Conservation (phyloP, 495 filamentous ascomycete species). For the Aspergillus kassunensis region DNA sequence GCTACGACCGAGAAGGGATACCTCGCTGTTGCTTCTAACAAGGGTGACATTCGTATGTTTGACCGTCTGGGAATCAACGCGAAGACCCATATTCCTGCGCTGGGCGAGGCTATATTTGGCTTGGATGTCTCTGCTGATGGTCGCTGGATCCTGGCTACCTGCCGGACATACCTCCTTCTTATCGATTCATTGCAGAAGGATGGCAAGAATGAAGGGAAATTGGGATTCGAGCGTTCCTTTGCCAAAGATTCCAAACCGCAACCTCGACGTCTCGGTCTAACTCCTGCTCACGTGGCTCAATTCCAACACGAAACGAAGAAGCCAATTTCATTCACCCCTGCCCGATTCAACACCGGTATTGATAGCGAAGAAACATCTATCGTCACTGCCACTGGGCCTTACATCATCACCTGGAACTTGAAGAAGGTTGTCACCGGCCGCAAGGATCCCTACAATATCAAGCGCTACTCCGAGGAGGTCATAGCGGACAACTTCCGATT, state of each 20-base stretch:
- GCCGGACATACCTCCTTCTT: slow-evolving; percentile 89
- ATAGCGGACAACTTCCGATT: slow-evolving; percentile 99
- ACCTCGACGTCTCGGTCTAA: slow-evolving; percentile 82
- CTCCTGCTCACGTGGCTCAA: slow-evolving; percentile 87
- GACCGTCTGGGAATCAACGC: slow-evolving; percentile 95
- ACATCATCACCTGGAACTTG: slow-evolving; percentile 94
- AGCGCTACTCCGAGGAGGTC: slow-evolving; percentile 90
- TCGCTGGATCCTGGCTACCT: slow-evolving; percentile 91
- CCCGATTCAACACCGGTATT: slow-evolving; percentile 89
- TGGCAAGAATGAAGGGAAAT: slow-evolving; percentile 95
- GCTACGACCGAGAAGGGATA: slow-evolving; percentile 96
- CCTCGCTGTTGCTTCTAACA: slow-evolving; percentile 93
- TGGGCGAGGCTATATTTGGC: slow-evolving; percentile 92
- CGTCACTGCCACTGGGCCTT: slow-evolving; percentile 94
- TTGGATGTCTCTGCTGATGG: slow-evolving; percentile 93
- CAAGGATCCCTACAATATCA: slow-evolving; percentile 91
- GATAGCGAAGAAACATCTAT: slow-evolving; percentile 81
- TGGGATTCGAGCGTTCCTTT: slow-evolving; percentile 93
- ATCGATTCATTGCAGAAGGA: slow-evolving; percentile 86
- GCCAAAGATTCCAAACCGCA: slow-evolving; percentile 90
- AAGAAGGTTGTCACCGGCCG: slow-evolving; percentile 75
- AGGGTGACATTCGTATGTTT: slow-evolving; percentile 95
- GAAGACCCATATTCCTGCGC: slow-evolving; percentile 92
- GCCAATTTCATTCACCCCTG: slow-evolving; percentile 81
- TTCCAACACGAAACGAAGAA: slow-evolving; percentile 92